These are phyloP conservation scores for Clonostachys sp. DNA, from an alignment of 2,329 filamentous ascomycete species.

Conservation along the genomic window DNA sequence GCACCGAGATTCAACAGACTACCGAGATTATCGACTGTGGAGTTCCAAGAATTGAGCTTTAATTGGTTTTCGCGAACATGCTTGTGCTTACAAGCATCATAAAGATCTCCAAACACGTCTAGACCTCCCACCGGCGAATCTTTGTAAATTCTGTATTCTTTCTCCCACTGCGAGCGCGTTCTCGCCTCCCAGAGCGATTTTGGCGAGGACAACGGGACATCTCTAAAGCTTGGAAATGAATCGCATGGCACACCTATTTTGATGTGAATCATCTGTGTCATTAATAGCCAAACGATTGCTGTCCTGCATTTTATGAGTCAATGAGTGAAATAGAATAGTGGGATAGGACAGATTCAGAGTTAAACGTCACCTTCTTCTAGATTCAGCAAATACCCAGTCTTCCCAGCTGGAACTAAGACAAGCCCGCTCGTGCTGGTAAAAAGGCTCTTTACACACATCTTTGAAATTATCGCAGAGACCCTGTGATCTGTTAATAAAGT, in stretches of 20 bases:
- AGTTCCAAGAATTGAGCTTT: too few relatives aligned
- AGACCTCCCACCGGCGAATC: too few relatives aligned
- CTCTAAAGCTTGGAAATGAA: constrained; percentile 2
- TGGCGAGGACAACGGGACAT: constrained; percentile 9
- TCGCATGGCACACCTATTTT: not conserved
- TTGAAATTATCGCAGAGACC: too few relatives aligned
- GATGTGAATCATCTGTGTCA: constrained; percentile 10
- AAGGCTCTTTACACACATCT: too few relatives aligned
- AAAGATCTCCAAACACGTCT: too few relatives aligned
- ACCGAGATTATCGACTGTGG: too few relatives aligned
- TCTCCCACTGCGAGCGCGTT: constrained; percentile 13
- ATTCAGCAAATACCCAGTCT: constrained; percentile 22
- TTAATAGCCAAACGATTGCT: constrained; percentile 13
- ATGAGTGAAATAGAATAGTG: not conserved
- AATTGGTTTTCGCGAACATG: too few relatives aligned
- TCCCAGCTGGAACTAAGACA: constrained; percentile 14
- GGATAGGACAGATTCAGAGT: not conserved
- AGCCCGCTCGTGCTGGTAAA: constrained; percentile 3
- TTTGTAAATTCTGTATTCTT: constrained; percentile 11
- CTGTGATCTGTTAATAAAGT: too few relatives aligned
- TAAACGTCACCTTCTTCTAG: constrained; percentile 11
- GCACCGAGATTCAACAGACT: too few relatives aligned
- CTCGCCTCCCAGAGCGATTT: constrained; percentile 16
- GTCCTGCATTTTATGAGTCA: constrained; percentile 3
- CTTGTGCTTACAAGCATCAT: too few relatives aligned